These are phyloP conservation scores for Pachyrhizus erosus DNA, from an alignment of 306 rosid species.

Conservation along the genomic window DNA sequence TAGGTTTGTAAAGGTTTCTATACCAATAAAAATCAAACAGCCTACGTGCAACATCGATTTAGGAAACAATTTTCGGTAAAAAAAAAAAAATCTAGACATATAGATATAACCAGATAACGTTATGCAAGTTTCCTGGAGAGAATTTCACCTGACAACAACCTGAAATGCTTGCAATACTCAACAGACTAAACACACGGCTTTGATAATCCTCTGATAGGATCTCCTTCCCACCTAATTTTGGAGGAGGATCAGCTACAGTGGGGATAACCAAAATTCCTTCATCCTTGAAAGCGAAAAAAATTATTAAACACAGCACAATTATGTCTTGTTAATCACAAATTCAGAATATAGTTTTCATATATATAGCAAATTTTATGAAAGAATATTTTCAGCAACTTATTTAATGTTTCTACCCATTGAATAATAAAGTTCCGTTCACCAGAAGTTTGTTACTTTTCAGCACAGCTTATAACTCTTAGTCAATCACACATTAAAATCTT, in stretches of 20 bases:
- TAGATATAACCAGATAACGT: not conserved
- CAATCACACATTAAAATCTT: constrained; percentile 4
- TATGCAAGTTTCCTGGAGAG: constrained; percentile 23
- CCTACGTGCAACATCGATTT: not conserved
- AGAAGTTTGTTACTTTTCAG: not conserved
- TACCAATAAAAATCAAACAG: not conserved
- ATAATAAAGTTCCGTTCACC: constrained; percentile 19
- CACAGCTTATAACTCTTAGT: constrained; percentile 10
- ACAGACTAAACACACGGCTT: constrained; percentile 66
- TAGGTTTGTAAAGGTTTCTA: not conserved
- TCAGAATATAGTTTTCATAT: not conserved
- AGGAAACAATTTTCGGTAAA: not conserved
- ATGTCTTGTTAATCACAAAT: not conserved
- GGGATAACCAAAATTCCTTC: constrained; percentile 96
- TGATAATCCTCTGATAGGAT: constrained; percentile 72
- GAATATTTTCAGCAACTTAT: constrained; percentile 2
- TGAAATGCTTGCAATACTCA: constrained; percentile 92
- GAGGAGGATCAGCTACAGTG: constrained; percentile 87
- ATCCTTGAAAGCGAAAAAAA: constrained; percentile 58
- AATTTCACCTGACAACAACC: constrained; percentile 93
- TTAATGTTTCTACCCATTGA: constrained; percentile 1
- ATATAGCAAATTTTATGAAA: not conserved
- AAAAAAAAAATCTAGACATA: not conserved
- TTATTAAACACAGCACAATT: constrained; percentile 17
- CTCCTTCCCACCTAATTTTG: constrained; percentile 90